Conservation (phyloP, 2,329 filamentous ascomycete genomes). For the Gnomoniopsis sp. region DNA sequence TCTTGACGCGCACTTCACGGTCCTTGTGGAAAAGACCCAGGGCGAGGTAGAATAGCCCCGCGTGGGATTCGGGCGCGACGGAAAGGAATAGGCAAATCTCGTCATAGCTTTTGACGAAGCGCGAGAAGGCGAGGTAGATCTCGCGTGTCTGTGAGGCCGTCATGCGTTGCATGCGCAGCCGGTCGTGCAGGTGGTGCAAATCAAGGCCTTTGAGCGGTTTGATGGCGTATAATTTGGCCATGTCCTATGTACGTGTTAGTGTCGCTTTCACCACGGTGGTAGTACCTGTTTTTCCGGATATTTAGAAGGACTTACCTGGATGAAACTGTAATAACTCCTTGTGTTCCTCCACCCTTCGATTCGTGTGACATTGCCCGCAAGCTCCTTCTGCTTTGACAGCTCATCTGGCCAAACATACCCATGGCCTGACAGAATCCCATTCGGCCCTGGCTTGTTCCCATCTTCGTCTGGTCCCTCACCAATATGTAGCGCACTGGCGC, state of each 20-base stretch:
- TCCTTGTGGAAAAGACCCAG: conserved; percentile 91
- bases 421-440: conserved; percentile 60
- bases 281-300: conserved; percentile 27
- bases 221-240: conserved; percentile 60
- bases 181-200: conserved; percentile 88
- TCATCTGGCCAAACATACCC: conserved; percentile 96
- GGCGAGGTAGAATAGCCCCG: conserved; percentile 85
- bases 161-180: conserved; percentile 77
- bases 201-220: conserved; percentile 77
- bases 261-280: not conserved
- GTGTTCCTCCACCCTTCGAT: conserved; percentile 98
- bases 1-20: conserved; percentile 70
- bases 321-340: conserved; percentile 90
- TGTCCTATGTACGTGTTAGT: conserved; percentile 47
- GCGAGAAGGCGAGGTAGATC: conserved; percentile 78
- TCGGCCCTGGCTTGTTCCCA: conserved; percentile 24
- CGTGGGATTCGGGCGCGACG: conserved; percentile 80
- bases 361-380: conserved; percentile 85
- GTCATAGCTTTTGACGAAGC: conserved; percentile 74
- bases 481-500: conserved; percentile 84
- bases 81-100: conserved; percentile 81
- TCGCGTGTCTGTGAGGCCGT: conserved; percentile 72
- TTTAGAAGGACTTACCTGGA: conserved; percentile 58
- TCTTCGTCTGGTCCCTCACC: conserved; percentile 61
- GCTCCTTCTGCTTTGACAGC: conserved; percentile 72